These are phyloP conservation scores for Penicillium paradoxum DNA, from an alignment of 495 filamentous ascomycete species.

Conservation along the genomic window DNA sequence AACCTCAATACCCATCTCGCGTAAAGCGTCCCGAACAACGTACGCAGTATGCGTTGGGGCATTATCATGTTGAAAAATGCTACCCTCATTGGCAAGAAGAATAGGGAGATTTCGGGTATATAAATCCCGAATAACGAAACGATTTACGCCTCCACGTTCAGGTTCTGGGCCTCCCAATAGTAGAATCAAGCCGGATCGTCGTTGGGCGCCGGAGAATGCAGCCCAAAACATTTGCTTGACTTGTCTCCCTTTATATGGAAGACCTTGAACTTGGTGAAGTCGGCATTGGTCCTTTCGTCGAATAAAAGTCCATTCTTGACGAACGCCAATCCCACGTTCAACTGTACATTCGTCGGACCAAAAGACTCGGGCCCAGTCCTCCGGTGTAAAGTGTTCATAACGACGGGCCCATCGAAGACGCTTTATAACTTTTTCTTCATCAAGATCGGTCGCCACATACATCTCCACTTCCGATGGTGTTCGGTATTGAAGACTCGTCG, in stretches of 20 bases:
- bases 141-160: not conserved
- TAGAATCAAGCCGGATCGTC: slow-evolving; percentile 2
- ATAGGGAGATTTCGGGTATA: slow-evolving; percentile 4
- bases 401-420: not conserved
- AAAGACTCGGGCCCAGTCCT: slow-evolving; percentile 2
- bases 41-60: slow-evolving; percentile 13
- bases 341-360: slow-evolving; percentile 9
- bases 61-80: slow-evolving; percentile 25
- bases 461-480: slow-evolving; percentile 8
- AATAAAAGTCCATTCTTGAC: not conserved
- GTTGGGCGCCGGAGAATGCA: slow-evolving; percentile 10
- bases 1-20: slow-evolving; percentile 14
- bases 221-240: slow-evolving; percentile 14
- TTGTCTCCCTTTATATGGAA: slow-evolving; percentile 2
- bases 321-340: slow-evolving; percentile 4
- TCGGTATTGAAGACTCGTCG: slow-evolving; percentile 5
- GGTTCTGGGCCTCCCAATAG: slow-evolving; percentile 3
- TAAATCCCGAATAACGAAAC: not conserved
- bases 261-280: not conserved
- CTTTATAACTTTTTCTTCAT: not conserved
- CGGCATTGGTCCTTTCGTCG: not conserved
- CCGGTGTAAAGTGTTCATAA: slow-evolving; percentile 5
- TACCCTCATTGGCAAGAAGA: slow-evolving; percentile 3
- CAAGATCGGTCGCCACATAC: slow-evolving; percentile 3
- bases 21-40: slow-evolving; percentile 10